phyloP scores from a whole-genome alignment of 2,329 filamentous ascomycete species.

The Alternaria incomplexa region DNA sequence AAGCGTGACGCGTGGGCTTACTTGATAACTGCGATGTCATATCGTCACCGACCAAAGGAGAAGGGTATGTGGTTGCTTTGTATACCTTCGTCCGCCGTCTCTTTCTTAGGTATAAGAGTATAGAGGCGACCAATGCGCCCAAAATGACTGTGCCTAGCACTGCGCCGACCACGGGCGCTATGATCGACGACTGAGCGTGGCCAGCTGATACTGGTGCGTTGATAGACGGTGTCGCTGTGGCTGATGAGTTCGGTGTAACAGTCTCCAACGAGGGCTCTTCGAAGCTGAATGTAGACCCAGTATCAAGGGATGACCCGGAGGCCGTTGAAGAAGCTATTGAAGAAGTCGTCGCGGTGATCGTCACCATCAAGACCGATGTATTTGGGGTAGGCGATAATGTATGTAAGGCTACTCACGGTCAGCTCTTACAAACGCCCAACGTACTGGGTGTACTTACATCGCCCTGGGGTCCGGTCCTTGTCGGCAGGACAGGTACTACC shows the following conservation, averaged over 20 bases:
- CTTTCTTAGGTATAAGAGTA: constrained; percentile 19
- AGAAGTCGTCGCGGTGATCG: not conserved
- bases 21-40: constrained; percentile 26
- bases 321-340: not conserved
- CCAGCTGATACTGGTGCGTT: not conserved
- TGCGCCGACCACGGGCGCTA: constrained; percentile 32
- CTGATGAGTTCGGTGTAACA: constrained; percentile 1
- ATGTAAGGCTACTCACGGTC: not conserved
- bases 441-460: constrained; percentile 18
- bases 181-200: not conserved
- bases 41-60: constrained; percentile 28
- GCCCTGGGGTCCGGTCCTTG: constrained; percentile 23
- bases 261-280: not conserved
- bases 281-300: not conserved
- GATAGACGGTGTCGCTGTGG: not conserved
- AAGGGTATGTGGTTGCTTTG: constrained; percentile 29
- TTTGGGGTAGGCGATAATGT: no score
- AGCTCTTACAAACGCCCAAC: not conserved
- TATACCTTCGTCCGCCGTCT: constrained; percentile 24
- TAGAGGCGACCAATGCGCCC: constrained; percentile 5
- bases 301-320: not conserved
- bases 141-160: constrained; percentile 27
- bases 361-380: not conserved
- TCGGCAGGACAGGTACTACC: constrained; percentile 25
- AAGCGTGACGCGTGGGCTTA: not conserved